phyloP scores from a whole-genome alignment of 192 early-diverging fungal genomes.

The Oehlia diaphana region DNA sequence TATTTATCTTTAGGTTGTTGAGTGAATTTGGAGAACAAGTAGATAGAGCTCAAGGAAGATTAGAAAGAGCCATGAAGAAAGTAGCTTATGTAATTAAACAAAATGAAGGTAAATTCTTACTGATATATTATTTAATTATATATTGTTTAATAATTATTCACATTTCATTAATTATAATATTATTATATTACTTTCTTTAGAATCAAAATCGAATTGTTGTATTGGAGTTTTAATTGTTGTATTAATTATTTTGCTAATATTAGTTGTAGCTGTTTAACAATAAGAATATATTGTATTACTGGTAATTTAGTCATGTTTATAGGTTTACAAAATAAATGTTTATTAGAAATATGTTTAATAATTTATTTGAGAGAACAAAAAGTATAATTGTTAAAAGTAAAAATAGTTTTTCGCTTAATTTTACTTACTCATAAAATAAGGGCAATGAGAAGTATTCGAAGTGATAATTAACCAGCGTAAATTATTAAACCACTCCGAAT shows the following conservation, averaged over 20 bases:
- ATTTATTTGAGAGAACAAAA: too few relatives aligned
- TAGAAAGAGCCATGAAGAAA: constrained; percentile 52
- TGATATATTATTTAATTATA: too few relatives aligned
- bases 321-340: not conserved
- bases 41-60: constrained; percentile 43
- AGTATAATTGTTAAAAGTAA: too few relatives aligned
- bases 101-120: constrained; percentile 51
- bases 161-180: not conserved
- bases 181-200: constrained; percentile 31
- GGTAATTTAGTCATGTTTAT: not conserved
- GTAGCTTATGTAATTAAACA: constrained; percentile 53
- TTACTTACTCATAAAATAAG: too few relatives aligned
- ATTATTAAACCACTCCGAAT: too few relatives aligned
- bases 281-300: not conserved
- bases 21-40: constrained; percentile 59
- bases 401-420: too few relatives aligned
- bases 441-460: too few relatives aligned
- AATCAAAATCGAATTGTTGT: constrained; percentile 53
- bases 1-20: constrained; percentile 36
- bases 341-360: too few relatives aligned
- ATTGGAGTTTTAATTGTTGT: constrained; percentile 55
- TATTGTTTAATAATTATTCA: not conserved
- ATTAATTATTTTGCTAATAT: constrained; percentile 53
- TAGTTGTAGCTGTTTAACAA: constrained; percentile 41
- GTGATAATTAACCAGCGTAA: too few relatives aligned